phyloP scores from a whole-genome alignment of 129 eudicot species.

The Mikania micrantha region DNA sequence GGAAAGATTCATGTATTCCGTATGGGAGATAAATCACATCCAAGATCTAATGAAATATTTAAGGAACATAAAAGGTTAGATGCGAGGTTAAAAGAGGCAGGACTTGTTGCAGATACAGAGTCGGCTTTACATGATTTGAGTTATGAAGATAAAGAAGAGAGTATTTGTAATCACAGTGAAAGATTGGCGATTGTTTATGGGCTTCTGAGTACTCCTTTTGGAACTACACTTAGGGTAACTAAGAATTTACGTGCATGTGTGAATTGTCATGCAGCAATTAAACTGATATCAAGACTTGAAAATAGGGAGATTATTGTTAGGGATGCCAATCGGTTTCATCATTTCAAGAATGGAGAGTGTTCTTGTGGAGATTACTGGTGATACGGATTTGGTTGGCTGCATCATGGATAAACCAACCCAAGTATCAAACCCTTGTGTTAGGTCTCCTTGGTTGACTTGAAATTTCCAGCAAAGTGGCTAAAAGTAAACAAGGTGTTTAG shows the following conservation, averaged over 20 bases:
- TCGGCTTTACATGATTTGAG: slow-evolving; percentile 72
- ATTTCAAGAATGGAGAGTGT: slow-evolving; percentile 61
- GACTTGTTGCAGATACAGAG: slow-evolving; percentile 57
- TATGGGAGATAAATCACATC: slow-evolving; percentile 64
- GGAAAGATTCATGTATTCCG: slow-evolving; percentile 64
- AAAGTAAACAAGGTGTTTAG: no score
- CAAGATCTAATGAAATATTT: slow-evolving; percentile 44
- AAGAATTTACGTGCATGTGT: slow-evolving; percentile 67
- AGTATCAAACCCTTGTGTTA: no score
- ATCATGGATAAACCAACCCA: no score
- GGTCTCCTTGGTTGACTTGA: no score
- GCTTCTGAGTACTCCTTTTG: slow-evolving; percentile 47
- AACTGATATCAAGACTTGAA: slow-evolving; percentile 51
- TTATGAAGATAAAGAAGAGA: slow-evolving; percentile 52
- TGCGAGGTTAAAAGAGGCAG: slow-evolving; percentile 52
- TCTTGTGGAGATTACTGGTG: slow-evolving; percentile 74
- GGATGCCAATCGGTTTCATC: slow-evolving; percentile 63
- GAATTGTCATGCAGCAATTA: slow-evolving; percentile 65
- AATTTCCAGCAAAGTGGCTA: no score
- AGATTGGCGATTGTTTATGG: slow-evolving; percentile 64
- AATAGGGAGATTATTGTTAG: slow-evolving; percentile 53
- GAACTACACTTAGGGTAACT: slow-evolving; percentile 46
- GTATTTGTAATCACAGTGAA: slow-evolving; percentile 61
- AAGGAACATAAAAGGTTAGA: slow-evolving; percentile 55
- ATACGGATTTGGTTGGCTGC: slow-evolving; percentile 9